A percentile compares a stretch with the other conserved stretches of the same genome.
These are phyloP conservation scores for Clonostachys rhizophaga DNA, from an alignment of 2,329 filamentous ascomycete species.

Conservation along the genomic window DNA sequence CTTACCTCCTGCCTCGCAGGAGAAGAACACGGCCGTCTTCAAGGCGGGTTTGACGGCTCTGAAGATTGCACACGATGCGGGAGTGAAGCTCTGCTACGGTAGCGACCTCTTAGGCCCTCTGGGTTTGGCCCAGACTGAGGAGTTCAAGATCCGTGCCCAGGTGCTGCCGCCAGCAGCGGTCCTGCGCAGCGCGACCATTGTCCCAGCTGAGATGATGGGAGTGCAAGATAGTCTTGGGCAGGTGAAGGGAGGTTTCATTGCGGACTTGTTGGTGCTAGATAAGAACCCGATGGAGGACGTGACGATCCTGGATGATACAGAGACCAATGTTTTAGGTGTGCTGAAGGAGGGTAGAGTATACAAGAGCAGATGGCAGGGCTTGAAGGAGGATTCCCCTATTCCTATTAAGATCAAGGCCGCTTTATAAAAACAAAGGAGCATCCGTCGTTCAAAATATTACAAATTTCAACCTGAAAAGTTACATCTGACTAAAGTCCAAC, in stretches of 20 bases:
- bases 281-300: conserved; percentile 52
- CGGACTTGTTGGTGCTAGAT: conserved; percentile 48
- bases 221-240: conserved; percentile 41
- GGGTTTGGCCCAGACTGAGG: conserved; percentile 20
- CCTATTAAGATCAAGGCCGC: too few relatives aligned
- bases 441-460: too few relatives aligned
- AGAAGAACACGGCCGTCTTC: conserved; percentile 47
- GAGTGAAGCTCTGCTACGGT: conserved; percentile 51
- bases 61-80: conserved; percentile 42
- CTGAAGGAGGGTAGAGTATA: conserved; percentile 47
- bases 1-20: conserved; percentile 26
- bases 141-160: conserved; percentile 19
- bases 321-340: conserved; percentile 41
- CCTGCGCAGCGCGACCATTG: conserved; percentile 29
- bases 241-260: conserved; percentile 41
- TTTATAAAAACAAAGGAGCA: too few relatives aligned
- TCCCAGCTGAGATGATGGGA: conserved; percentile 42
- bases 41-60: conserved; percentile 37
- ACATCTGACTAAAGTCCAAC: conserved; percentile 8
- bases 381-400: conserved; percentile 6
- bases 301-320: conserved; percentile 38
- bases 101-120: conserved; percentile 28
- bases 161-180: conserved; percentile 14
- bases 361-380: conserved; percentile 11
- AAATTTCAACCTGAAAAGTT: too few relatives aligned